Evolutionary conservation across 1,284 basidiomycete species (phyloP), one percentile per base, ranked within the genome.

Genomic region (Rhodotorula sp.): DNA sequence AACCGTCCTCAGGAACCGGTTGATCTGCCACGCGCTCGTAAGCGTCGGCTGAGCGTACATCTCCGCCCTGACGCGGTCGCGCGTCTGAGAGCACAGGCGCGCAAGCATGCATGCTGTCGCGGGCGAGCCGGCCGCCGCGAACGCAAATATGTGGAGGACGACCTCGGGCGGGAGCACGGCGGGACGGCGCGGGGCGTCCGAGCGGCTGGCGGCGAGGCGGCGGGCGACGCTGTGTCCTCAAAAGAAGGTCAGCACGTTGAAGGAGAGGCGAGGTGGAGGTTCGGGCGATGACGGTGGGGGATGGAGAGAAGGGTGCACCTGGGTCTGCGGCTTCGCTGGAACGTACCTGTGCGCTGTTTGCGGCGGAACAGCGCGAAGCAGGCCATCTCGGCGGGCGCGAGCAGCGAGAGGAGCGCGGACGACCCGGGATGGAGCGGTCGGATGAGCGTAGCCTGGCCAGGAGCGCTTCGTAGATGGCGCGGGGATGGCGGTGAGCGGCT

Each of bases 141-240:
- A 34, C 10, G 65, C 36, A 64, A 73, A 55, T 53, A 73, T 67
- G 55, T 25, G 17, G 34, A 73, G 62, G 12, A 73, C 64, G 44
- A 73, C 39, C 48, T 73, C 71, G 21, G 64, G 29, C 7, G 71
- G 71, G 6, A 73, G 60, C n/a, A 39, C 22, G 9, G 41, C n/a
- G 17, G 12, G 19, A 10, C 25, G 21, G 3, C 41, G 4, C 25
- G 9, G 41, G 6, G 6, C 27, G 56, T 22, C n/a, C 12, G 7
- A n/a, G 15, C 48, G 29, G 29, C 15, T 1, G 51, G 29, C 15
- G 6, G 29, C n/a, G 5, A 27, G 51, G 29, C 51, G 29, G 13
- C 21, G n/a, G 51, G n/a, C 32, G n/a, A 32, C 29, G 51, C 56
- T 57, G 56, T n/a, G 5, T 3, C 2, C 17, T 6, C 10, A 17